These are phyloP conservation scores for Cryptosporidium ryanae DNA, from an alignment of 169 alveolate genomes.

Conservation along the genomic window DNA sequence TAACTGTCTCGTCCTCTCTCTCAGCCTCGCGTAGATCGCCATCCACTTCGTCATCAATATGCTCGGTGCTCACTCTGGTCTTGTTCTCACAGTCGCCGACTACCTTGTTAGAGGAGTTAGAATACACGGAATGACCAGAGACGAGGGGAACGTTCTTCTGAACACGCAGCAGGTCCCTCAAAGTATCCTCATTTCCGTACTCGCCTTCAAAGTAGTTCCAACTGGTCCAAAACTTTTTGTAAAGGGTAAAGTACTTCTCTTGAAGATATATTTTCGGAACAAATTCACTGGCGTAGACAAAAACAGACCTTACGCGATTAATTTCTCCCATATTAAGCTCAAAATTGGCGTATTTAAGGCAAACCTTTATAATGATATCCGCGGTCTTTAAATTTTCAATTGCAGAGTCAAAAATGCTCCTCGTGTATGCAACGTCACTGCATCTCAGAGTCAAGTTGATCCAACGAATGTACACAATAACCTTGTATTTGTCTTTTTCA, in stretches of 20 bases:
- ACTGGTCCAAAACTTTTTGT: constrained; percentile 44
- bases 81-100: no score
- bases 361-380: constrained; percentile 23
- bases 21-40: constrained; percentile 1
- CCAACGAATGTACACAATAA: constrained; percentile 26
- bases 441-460: constrained; percentile 11
- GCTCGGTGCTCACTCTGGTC: no score
- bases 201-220: constrained; percentile 58
- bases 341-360: constrained; percentile 27
- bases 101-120: no score
- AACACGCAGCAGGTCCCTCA: constrained; percentile 41
- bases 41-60: not conserved
- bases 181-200: constrained; percentile 68
- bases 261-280: constrained; percentile 38
- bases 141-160: constrained; percentile 32
- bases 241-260: not conserved
- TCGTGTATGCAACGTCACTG: constrained; percentile 25
- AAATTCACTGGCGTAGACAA: constrained; percentile 52
- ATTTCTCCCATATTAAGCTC: constrained; percentile 66
- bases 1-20: not conserved
- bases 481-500: constrained; percentile 15
- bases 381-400: constrained; percentile 39
- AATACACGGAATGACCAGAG: constrained; percentile 14
- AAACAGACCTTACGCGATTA: constrained; percentile 39
- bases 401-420: constrained; percentile 46